Evolutionary conservation across 305 asterid genomes (phyloP).

Genomic region (Fraxinus baroniana): DNA sequence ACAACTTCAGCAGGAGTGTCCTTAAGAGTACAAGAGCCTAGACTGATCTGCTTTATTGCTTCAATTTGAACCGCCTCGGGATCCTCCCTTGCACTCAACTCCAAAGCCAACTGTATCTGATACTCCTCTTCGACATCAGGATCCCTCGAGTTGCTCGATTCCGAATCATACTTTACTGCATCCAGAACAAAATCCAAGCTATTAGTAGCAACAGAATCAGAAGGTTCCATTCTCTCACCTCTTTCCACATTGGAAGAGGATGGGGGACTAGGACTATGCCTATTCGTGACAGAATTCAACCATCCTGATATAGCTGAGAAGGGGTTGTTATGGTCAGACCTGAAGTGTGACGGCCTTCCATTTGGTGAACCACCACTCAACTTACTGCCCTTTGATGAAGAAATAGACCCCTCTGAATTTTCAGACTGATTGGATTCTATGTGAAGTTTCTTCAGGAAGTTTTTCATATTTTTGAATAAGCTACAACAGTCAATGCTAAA

Average conservation of each 20-base stretch:
- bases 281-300: constrained; percentile 75
- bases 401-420: constrained; percentile 66
- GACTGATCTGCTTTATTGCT: constrained; percentile 95
- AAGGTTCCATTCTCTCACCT: constrained; percentile 57
- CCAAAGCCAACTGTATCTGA: constrained; percentile 89
- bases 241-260: constrained; percentile 55
- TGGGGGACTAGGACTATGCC: constrained; percentile 68
- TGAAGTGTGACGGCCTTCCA: constrained; percentile 46
- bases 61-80: constrained; percentile 99
- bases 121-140: constrained; percentile 87
- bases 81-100: constrained; percentile 94
- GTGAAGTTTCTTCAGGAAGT: constrained; percentile 74
- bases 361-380: constrained; percentile 50
- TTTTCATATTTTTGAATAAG: constrained; percentile 58
- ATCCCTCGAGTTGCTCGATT: constrained; percentile 66
- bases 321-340: constrained; percentile 61
- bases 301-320: constrained; percentile 86
- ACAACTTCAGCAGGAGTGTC: constrained; percentile 83
- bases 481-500: constrained; percentile 44
- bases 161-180: constrained; percentile 58
- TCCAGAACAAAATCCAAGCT: constrained; percentile 68
- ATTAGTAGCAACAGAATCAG: constrained; percentile 69
- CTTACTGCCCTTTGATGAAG: constrained; percentile 55
- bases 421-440: constrained; percentile 70
- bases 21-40: constrained; percentile 68